Base-by-base conservation (phyloP, 2,329 filamentous ascomycete species). In the Calonectria hongkongensis region DNA sequence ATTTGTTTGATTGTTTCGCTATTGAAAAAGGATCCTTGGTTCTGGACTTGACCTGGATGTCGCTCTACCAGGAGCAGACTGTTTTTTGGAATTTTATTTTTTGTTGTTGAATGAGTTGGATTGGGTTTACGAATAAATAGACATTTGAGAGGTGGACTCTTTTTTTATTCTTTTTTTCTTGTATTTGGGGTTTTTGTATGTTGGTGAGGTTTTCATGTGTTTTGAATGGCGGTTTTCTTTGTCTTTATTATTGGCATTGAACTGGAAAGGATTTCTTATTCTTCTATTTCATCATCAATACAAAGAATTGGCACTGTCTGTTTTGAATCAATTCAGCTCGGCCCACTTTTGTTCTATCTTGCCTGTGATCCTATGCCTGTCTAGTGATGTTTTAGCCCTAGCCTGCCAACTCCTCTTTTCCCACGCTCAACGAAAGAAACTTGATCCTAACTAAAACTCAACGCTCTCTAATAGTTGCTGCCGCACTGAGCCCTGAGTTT, bases 221-320 rank as follows among this genome's bases (percentile, higher is more conserved):
- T 47, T 28, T 66, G 36, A 33, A 47, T 67, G 66, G 41, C 13
- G 65, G 41, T 10, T 27, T 41, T 39, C 9, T 45, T 39, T 28
- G 8, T 60, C 50, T 68, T 60, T 5, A 62, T 50, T 25, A 60
- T 50, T 47, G 66, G 51, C 33, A 60, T 45, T 58, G 10, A 33
- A 39, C n/a, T 62, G 27, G 54, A 56, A 67, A 45, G 43, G 33
- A 36, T 36, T 36, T n/a, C n/a, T 45, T 45, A 4, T 45, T 45
- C 33, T 36, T 36, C 43, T 45, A 39, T 27, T 39, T 41, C n/a
- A 62, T 62, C 58, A 15, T 47, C 33, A 68, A 68, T 68, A 68
- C 54, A 68, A 60, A 41, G 50, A 36, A 15, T 43, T 60, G 47
- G 64, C 64, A 50, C 25, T 45, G 36, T 54, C 28, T 54, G 18